Percentiles rank a stretch among this genome's conserved stretches.
Evolutionary conservation across 2,329 filamentous ascomycete genomes (phyloP).

Genomic region (Chaetomiaceae sp.): DNA sequence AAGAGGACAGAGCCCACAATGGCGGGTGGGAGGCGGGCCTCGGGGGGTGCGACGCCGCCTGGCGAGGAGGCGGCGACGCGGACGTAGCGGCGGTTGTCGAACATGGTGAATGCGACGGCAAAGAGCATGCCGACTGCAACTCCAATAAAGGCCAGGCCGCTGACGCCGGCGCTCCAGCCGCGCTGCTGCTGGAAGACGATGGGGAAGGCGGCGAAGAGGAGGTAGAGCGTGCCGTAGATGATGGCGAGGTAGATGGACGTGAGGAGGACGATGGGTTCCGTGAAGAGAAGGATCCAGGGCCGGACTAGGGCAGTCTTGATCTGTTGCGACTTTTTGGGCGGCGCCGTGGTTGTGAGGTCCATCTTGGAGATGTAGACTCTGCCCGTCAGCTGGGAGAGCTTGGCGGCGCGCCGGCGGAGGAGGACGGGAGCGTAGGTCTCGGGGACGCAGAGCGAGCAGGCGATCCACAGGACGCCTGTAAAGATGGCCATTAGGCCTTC

Average conservation of each 20-base stretch:
- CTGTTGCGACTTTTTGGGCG: conserved; percentile 37
- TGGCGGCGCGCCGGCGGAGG: conserved; percentile 48
- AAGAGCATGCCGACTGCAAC: conserved; percentile 62
- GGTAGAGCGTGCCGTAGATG: conserved; percentile 54
- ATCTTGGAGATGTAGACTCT: conserved; percentile 53
- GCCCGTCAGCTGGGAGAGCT: conserved; percentile 49
- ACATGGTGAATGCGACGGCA: conserved; percentile 52
- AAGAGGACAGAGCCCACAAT: conserved; percentile 59
- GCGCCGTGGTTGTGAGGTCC: conserved; percentile 34
- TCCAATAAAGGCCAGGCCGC: conserved; percentile 64
- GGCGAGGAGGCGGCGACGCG: conserved; percentile 37
- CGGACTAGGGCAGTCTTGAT: conserved; percentile 57
- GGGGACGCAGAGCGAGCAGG: conserved; percentile 47
- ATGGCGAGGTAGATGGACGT: conserved; percentile 64
- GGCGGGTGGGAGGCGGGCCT: conserved; percentile 59
- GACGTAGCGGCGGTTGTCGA: conserved; percentile 52
- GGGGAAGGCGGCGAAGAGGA: conserved; percentile 58
- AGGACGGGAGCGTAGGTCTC: conserved; percentile 60
- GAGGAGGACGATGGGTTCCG: conserved; percentile 65
- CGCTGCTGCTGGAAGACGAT: conserved; percentile 61
- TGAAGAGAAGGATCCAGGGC: conserved; percentile 66
- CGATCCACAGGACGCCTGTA: conserved; percentile 56
- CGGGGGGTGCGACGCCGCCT: conserved; percentile 57
- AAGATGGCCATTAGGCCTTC: conserved; percentile 62
- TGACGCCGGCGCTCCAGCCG: conserved; percentile 55